Evolutionary conservation across 164 flowering plant genomes (phyloP), one percentile per base, ranked within the genome.

Genomic region (Berberis thunbergii): DNA sequence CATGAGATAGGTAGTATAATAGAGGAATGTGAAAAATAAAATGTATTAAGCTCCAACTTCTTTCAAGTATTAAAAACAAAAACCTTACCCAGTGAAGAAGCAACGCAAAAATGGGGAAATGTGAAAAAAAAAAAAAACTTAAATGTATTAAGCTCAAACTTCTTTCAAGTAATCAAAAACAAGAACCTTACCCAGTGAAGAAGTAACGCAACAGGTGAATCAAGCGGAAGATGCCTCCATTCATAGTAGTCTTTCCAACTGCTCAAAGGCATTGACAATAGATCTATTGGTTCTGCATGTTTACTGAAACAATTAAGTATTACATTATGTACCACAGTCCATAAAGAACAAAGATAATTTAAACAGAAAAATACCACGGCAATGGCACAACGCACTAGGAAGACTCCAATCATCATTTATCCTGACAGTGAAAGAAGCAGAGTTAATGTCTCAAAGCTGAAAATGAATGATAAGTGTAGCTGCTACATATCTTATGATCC

Each of bases 81-180:
- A 43, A 57, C 26, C 82, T 70, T 93, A 90, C 98, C 98, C 89
- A 88, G 57, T 94, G 98, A 69, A 94, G 89, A 67, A 94, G 88
- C 74, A 94, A 71, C 64, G 91, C 84, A 71, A 75, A 87, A 26
- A 26, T 26, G 26, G 26, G 26, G 26, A 26, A 26, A 26, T 26
- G 26, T 26, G 26, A 26, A 26, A 26, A 26, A 26, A 26, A 26
- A 26, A 26, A 26, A 26, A 26, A 26, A 26, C 26, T 26, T 26
- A 26, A 26, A 26, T 26, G 26, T 26, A 26, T 26, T 26, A 26
- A 26, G 26, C 26, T 26, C 26, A 26, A 26, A 26, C 26, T 26
- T 26, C 26, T 52, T 52, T 12, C 11, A 52, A 7, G 11, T 10
- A 12, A 1, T 10, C 10, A 52, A 42, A 41, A 41, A 58, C 6